phyloP scores from a whole-genome alignment of 2,329 filamentous ascomycete genomes.

The Lachnellula hyalina region DNA sequence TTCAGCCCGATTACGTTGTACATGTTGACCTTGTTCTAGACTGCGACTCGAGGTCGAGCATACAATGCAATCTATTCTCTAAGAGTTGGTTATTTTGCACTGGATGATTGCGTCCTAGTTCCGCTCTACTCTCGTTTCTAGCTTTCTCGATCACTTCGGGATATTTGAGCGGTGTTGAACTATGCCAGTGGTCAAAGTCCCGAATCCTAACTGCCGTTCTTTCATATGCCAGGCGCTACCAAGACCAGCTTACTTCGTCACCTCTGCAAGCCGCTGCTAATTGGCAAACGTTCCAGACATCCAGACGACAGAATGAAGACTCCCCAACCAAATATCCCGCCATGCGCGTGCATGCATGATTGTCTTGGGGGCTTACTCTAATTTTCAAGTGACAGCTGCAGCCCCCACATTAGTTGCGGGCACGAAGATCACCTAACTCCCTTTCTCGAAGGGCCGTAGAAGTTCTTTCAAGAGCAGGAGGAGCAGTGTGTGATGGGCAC shows the following conservation, averaged over 20 bases:
- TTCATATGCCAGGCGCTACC: not conserved
- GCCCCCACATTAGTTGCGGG: conserved; percentile 33
- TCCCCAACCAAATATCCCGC: conserved; percentile 16
- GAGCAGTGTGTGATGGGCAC: conserved; percentile 22
- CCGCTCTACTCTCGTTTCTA: not conserved
- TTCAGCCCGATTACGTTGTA: conserved; percentile 19
- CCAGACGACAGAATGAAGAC: conserved; percentile 3
- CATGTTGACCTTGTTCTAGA: conserved; percentile 17
- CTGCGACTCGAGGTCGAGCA: conserved; percentile 24
- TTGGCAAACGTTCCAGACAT: not conserved
- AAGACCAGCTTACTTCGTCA: not conserved
- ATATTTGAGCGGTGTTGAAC: not conserved
- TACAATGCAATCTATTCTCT: conserved; percentile 1
- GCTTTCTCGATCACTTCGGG: not conserved
- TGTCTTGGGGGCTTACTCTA: conserved; percentile 20
- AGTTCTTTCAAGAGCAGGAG: conserved; percentile 24
- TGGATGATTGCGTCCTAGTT: not conserved
- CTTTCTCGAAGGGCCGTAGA: conserved; percentile 40
- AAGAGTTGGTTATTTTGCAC: not conserved
- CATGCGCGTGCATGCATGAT: conserved; percentile 27
- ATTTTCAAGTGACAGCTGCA: conserved; percentile 37
- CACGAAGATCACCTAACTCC: conserved; percentile 21
- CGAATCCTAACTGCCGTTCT: not conserved
- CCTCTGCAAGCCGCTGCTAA: not conserved
- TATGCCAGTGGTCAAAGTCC: not conserved